Evolutionary conservation across 306 rosid genomes (phyloP).

Genomic region (Casuarina glauca): DNA sequence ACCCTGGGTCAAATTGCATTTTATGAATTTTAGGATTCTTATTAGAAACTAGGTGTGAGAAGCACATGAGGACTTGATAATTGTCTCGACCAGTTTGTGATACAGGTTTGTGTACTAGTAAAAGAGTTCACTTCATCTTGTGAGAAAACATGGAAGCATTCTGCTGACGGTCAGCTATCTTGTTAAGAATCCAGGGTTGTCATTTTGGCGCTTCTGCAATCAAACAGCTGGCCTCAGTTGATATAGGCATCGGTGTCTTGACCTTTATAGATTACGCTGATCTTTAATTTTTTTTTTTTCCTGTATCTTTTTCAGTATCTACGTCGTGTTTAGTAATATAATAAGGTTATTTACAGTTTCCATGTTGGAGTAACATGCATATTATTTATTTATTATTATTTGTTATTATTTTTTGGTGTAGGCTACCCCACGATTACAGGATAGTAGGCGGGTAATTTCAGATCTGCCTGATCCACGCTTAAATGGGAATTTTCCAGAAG

Average conservation of each 20-base stretch:
- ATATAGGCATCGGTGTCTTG: not conserved
- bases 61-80: not conserved
- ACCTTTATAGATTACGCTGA: not conserved
- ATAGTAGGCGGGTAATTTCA: constrained; percentile 55
- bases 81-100: not conserved
- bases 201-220: not conserved
- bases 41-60: not conserved
- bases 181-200: not conserved
- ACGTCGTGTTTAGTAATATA: not conserved
- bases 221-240: constrained; percentile 1
- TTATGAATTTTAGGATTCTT: not conserved
- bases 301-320: not conserved
- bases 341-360: not conserved
- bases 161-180: not conserved
- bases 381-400: constrained; percentile 18
- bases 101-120: not conserved
- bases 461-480: constrained; percentile 75
- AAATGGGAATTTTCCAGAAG: constrained; percentile 70
- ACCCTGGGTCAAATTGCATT: not conserved
- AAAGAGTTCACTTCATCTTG: not conserved
- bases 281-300: not conserved
- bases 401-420: constrained; percentile 35
- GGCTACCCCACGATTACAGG: constrained; percentile 80
- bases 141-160: not conserved
- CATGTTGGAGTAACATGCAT: constrained; percentile 10